Base-by-base conservation (phyloP, 2,329 filamentous ascomycete genomes). In the Penicillium rolfsii region DNA sequence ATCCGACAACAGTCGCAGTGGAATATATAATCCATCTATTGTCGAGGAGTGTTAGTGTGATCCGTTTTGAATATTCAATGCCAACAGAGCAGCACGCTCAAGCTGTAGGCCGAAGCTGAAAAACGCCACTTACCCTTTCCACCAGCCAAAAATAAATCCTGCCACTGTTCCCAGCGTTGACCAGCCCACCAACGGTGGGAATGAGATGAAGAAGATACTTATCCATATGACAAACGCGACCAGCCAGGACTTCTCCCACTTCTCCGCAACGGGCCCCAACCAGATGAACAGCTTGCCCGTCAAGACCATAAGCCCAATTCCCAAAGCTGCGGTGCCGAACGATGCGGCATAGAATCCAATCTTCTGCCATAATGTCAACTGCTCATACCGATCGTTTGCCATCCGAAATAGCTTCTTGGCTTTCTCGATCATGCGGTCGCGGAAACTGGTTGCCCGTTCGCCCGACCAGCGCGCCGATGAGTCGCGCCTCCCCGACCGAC, bases 131-230 rank as follows among this genome's bases (percentile, higher is more conserved):
- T 87, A 95, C 79, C 87, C 87, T 71, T 87, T 86, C 59, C 87
- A 87, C 68, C 91, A 84, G 0, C 89, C 89, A 73, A 89, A 91
- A 16, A 91, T 84, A 70, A 90, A 91, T 0, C 89, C 89, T 3
- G 86, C 81, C 22, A 90, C 82, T 1, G 88, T 91, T 33, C 90
- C 81, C 69, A 89, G 88, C 1, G 89, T 91, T 63, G 89, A 91
- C 81, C 96, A 97, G 14, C 93, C 93, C 64, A 97, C 89, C 69
- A 96, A 77, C 2, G 93, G 93, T 22, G 93, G 93, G 75, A 97
- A 96, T 2, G 89, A 91, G 16, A 93, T 89, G 43, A 85, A 73
- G 74, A 93, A 92, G 38, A 90, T 89, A 68, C 91, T 80, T 35
- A 85, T 74, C 86, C 92, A 96, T 41, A 95, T 82, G 53, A 97